Conservation (phyloP, 2,329 filamentous ascomycete species). For the Alternaria angustiovoidea region DNA sequence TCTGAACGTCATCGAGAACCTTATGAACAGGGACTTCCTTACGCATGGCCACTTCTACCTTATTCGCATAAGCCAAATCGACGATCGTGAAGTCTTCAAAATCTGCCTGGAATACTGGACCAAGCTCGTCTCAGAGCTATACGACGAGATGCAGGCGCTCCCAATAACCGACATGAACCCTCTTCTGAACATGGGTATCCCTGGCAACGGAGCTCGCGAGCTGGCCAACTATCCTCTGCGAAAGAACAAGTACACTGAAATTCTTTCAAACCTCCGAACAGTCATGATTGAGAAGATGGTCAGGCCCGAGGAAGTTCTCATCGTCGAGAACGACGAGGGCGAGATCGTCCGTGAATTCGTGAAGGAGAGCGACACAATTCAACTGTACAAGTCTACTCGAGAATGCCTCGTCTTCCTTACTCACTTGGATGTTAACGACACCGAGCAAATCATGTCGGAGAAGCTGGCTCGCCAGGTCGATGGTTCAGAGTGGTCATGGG, state of each 20-base stretch:
- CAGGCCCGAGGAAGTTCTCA: conserved; percentile 93
- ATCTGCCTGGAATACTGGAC: conserved; percentile 99
- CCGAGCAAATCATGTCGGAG: conserved; percentile 98
- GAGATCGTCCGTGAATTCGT: conserved; percentile 99
- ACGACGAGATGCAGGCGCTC: conserved; percentile 97
- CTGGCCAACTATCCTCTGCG: conserved; percentile 91
- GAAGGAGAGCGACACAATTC: conserved; percentile 98
- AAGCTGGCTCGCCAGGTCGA: conserved; percentile 96
- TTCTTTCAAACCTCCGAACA: conserved; percentile 89
- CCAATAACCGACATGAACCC: conserved; percentile 94
- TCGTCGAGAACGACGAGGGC: conserved; percentile 99
- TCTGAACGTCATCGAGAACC: conserved; percentile 90
- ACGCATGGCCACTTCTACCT: conserved; percentile 98
- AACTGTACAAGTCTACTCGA: conserved; percentile 98
- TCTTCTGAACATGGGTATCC: conserved; percentile 78
- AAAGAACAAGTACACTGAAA: conserved; percentile 97
- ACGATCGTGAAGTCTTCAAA: conserved; percentile 99
- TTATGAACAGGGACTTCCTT: conserved; percentile 93
- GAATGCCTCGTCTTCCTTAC: conserved; percentile 98
- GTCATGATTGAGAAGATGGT: conserved; percentile 99
- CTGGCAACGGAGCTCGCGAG: conserved; percentile 84
- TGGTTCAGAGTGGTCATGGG: conserved; percentile 97
- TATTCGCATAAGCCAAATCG: conserved; percentile 97
- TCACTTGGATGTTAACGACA: conserved; percentile 95
- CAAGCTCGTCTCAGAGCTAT: conserved; percentile 95